Evolutionary conservation across 129 eudicot genomes (phyloP).

Genomic region (Kitagawia praeruptora): DNA sequence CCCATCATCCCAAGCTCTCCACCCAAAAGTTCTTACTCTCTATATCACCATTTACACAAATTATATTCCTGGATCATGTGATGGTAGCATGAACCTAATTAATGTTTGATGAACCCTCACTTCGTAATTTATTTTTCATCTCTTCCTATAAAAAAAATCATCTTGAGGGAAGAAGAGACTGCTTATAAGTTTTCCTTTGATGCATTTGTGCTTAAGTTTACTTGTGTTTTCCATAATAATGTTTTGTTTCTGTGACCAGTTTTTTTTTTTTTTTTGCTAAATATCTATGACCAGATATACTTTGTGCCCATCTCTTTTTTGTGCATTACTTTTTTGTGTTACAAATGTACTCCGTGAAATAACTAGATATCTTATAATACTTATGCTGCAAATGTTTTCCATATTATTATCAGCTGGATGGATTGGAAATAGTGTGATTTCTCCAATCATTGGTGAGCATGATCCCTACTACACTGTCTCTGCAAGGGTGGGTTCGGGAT

Average conservation of each 20-base stretch:
- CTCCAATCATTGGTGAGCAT: conserved; percentile 85
- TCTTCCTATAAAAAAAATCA: neutral
- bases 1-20: neutral
- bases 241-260: neutral
- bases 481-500: conserved; percentile 53
- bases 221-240: neutral
- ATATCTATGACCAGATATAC: neutral
- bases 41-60: neutral
- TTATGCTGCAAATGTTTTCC: conserved; percentile 8
- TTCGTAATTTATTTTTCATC: neutral
- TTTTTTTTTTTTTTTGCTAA: too few species aligned
- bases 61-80: neutral
- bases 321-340: neutral
- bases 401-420: conserved; percentile 77
- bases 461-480: conserved; percentile 76
- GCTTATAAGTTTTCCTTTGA: neutral
- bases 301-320: neutral
- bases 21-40: neutral
- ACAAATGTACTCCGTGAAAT: neutral
- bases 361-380: neutral
- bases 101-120: neutral
- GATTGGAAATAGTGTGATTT: conserved; percentile 87
- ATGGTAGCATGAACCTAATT: neutral
- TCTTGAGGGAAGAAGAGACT: neutral
- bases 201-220: neutral